Evolutionary conservation across 2,329 filamentous ascomycete genomes (phyloP).

Genomic region (Arthroderma uncinatum): DNA sequence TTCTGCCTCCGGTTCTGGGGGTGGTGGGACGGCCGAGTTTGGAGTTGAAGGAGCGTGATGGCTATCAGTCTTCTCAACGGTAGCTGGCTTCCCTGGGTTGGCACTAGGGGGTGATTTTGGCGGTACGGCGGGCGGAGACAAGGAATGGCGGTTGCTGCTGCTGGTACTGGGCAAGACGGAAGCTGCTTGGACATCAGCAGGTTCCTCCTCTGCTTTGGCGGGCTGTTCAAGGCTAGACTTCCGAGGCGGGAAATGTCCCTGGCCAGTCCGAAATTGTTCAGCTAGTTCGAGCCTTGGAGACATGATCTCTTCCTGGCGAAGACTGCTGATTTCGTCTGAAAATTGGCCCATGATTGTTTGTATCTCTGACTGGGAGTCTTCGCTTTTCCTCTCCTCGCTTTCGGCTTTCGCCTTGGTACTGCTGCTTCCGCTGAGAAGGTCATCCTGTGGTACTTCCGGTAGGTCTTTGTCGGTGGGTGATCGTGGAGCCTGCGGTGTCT

Average conservation of each 20-base stretch:
- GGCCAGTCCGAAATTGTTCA: slow-evolving; percentile 60
- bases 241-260: slow-evolving; percentile 63
- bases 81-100: slow-evolving; percentile 13
- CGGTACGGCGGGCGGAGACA: slow-evolving; percentile 18
- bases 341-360: slow-evolving; percentile 98
- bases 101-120: slow-evolving; percentile 19
- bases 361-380: slow-evolving; percentile 70
- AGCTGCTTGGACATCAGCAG: slow-evolving; percentile 17
- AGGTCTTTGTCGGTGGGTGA: slow-evolving; percentile 34
- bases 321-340: slow-evolving; percentile 57
- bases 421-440: slow-evolving; percentile 13
- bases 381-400: slow-evolving; percentile 49
- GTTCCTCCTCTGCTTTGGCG: slow-evolving; percentile 36
- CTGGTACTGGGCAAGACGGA: slow-evolving; percentile 7
- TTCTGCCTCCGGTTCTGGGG: slow-evolving; percentile 68
- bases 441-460: slow-evolving; percentile 25
- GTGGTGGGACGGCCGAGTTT: slow-evolving; percentile 37
- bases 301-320: slow-evolving; percentile 75
- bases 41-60: slow-evolving; percentile 25
- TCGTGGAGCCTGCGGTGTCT: slow-evolving; percentile 33
- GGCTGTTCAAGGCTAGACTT: slow-evolving; percentile 72
- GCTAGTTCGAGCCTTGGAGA: slow-evolving; percentile 74
- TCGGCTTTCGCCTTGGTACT: slow-evolving; percentile 41
- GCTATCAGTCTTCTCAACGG: slow-evolving; percentile 19
- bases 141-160: slow-evolving; percentile 8